Evolutionary conservation across 495 filamentous ascomycete species (phyloP).

Genomic region (Staphylotrichum longicolle): DNA sequence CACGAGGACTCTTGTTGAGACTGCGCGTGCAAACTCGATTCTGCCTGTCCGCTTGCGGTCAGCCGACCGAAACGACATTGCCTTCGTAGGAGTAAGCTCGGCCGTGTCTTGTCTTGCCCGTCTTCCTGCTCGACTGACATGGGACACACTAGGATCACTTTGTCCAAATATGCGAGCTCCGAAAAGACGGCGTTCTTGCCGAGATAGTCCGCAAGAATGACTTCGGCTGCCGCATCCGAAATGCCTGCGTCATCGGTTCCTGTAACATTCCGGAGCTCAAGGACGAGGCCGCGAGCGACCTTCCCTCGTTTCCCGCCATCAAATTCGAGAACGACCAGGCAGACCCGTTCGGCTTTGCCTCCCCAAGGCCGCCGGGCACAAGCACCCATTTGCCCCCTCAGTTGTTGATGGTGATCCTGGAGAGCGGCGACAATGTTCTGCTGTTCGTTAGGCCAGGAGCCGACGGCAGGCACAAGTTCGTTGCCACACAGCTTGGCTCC

Average conservation of each 20-base stretch:
- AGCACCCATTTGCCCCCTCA: slow-evolving; percentile 62
- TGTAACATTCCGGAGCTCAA: slow-evolving; percentile 23
- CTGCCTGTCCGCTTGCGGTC: slow-evolving; percentile 75
- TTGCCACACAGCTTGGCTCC: slow-evolving; percentile 57
- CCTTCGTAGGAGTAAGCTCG: slow-evolving; percentile 73
- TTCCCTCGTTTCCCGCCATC: slow-evolving; percentile 16
- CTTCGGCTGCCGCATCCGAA: slow-evolving; percentile 68
- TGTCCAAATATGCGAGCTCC: slow-evolving; percentile 69
- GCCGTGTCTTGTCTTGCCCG: slow-evolving; percentile 1
- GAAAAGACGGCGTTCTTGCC: slow-evolving; percentile 60
- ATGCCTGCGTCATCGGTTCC: slow-evolving; percentile 60
- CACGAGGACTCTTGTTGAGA: slow-evolving; percentile 71
- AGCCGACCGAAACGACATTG: slow-evolving; percentile 73
- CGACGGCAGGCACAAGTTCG: slow-evolving; percentile 54
- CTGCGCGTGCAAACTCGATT: slow-evolving; percentile 73
- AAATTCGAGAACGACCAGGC: slow-evolving; percentile 36
- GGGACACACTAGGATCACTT: slow-evolving; percentile 51
- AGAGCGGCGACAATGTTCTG: slow-evolving; percentile 67
- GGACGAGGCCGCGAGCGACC: slow-evolving; percentile 23
- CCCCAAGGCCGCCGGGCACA: background rate
- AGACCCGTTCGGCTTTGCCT: slow-evolving; percentile 22
- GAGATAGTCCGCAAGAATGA: slow-evolving; percentile 70
- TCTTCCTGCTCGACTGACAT: slow-evolving; percentile 27
- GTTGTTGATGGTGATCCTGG: slow-evolving; percentile 68
- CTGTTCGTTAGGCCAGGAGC: slow-evolving; percentile 56